These are phyloP conservation scores for Nothophytophthora sp. DNA, from an alignment of 352 stramenopile genomes.

Conservation along the genomic window DNA sequence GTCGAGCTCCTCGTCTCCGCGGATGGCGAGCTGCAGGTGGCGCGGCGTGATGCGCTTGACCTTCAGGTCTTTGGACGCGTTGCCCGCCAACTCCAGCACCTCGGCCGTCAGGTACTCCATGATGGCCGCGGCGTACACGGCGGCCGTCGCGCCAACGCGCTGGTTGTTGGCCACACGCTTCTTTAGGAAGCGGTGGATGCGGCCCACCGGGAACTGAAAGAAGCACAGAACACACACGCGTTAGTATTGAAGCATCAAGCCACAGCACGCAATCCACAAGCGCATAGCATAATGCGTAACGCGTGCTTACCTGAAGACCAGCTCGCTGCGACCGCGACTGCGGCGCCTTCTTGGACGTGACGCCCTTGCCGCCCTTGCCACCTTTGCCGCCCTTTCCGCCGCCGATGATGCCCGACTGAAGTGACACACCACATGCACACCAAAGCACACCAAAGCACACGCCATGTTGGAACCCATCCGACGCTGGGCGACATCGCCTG, in stretches of 20 bases:
- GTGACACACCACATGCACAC: too few species aligned
- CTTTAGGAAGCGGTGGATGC: constrained; percentile 99
- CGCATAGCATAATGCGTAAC: neutral
- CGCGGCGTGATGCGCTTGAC: constrained; percentile 99
- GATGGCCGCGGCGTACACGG: constrained; percentile 99
- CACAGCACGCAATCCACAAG: neutral
- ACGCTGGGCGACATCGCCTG: too few species aligned
- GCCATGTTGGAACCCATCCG: too few species aligned
- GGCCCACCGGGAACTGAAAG: constrained; percentile 97
- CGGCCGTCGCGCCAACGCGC: constrained; percentile 98
- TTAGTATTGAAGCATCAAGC: constrained; percentile 3
- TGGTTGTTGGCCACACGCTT: constrained; percentile 98
- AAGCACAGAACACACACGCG: constrained; percentile 3
- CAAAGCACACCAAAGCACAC: too few species aligned
- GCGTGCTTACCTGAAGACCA: constrained; percentile 90
- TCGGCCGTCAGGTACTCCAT: constrained; percentile 99
- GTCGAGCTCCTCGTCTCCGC: constrained; percentile 99
- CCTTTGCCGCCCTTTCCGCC: constrained; percentile 97
- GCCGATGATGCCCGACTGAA: constrained; percentile 85
- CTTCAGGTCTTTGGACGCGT: constrained; percentile 97
- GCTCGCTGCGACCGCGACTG: constrained; percentile 98
- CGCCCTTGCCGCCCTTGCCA: constrained; percentile 99
- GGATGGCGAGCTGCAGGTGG: constrained; percentile 99
- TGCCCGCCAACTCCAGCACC: constrained; percentile 99
- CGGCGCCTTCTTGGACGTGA: constrained; percentile 98